phyloP scores from a whole-genome alignment of 2,329 filamentous ascomycete species.

The Aureobasidium sp. region DNA sequence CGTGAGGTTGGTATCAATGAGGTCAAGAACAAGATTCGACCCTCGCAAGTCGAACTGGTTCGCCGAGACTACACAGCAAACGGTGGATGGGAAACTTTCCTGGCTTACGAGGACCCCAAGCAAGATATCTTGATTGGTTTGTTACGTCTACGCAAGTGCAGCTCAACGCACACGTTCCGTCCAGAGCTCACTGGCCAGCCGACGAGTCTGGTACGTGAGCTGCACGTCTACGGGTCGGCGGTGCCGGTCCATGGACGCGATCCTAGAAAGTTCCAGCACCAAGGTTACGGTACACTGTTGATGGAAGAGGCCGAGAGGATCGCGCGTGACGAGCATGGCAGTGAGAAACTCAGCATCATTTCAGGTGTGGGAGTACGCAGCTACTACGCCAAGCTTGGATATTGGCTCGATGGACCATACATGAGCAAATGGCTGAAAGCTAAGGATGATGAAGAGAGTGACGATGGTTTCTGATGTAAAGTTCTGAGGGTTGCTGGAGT shows the following conservation, averaged over 20 bases:
- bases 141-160: constrained; percentile 82
- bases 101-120: constrained; percentile 96
- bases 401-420: constrained; percentile 86
- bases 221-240: constrained; percentile 94
- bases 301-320: constrained; percentile 99
- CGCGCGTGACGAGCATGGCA: constrained; percentile 87
- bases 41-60: constrained; percentile 91
- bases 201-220: constrained; percentile 83
- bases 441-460: constrained; percentile 15
- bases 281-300: constrained; percentile 87
- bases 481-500: neutral
- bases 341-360: constrained; percentile 90
- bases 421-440: constrained; percentile 31
- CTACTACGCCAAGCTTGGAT: constrained; percentile 90
- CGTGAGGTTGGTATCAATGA: constrained; percentile 98
- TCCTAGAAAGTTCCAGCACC: constrained; percentile 95
- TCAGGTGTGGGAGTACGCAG: constrained; percentile 94
- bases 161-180: constrained; percentile 82
- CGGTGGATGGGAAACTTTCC: constrained; percentile 95
- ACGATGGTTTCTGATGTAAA: constrained; percentile 13
- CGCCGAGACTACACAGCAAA: constrained; percentile 91
- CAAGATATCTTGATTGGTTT: constrained; percentile 95
- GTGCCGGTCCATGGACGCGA: constrained; percentile 96
- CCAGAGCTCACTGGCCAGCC: constrained; percentile 78
- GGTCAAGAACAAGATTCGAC: constrained; percentile 96